Conservation (phyloP, 352 stramenopile species). For the Phytophthora citrophthora region DNA sequence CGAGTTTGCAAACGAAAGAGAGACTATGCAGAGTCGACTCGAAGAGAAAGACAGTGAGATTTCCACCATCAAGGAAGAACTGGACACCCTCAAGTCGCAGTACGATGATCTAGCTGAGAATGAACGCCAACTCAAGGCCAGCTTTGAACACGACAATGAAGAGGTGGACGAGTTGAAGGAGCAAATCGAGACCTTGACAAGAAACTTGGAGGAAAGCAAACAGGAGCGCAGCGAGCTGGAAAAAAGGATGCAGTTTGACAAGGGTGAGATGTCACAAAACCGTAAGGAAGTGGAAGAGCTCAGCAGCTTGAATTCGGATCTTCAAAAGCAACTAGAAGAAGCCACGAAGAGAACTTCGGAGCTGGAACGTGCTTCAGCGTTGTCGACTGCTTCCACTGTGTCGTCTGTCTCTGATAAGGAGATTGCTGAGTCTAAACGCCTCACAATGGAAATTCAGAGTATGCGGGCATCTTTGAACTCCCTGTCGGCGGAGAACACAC, state of each 20-base stretch:
- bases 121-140: conserved; percentile 45
- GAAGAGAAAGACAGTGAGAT: conserved; percentile 46
- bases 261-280: conserved; percentile 59
- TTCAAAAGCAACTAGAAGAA: conserved; percentile 60
- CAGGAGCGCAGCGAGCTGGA: conserved; percentile 45
- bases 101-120: conserved; percentile 63
- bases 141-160: conserved; percentile 54
- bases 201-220: conserved; percentile 48
- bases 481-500: conserved; percentile 62
- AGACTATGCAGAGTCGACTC: conserved; percentile 43
- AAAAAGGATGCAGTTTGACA: conserved; percentile 51
- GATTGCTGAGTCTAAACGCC: conserved; percentile 35
- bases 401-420: conserved; percentile 38
- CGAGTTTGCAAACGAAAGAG: conserved; percentile 47
- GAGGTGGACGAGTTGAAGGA: conserved; percentile 48
- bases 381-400: conserved; percentile 43
- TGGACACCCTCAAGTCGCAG: conserved; percentile 48
- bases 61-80: conserved; percentile 39
- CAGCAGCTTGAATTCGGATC: conserved; percentile 50
- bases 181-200: conserved; percentile 49
- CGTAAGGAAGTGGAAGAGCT: conserved; percentile 63
- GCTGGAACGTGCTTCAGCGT: conserved; percentile 46
- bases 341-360: conserved; percentile 51
- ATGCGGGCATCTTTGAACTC: conserved; percentile 58
- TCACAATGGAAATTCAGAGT: conserved; percentile 62